Evolutionary conservation across 2,329 filamentous ascomycete genomes (phyloP).

Genomic region (Pseudocercospora vitis): DNA sequence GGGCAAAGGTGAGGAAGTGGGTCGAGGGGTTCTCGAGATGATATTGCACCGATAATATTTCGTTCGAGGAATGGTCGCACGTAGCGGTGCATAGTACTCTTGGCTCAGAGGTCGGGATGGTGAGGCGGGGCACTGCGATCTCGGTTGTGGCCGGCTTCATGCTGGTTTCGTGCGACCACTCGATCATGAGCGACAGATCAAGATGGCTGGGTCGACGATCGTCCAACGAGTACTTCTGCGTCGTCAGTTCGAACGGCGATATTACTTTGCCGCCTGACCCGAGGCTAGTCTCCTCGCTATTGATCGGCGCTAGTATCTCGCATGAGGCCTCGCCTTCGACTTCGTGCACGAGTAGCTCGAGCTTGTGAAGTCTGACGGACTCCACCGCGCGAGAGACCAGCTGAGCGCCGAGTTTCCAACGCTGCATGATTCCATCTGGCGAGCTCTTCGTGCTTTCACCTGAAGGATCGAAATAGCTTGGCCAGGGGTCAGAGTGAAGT

Average conservation of each 20-base stretch:
- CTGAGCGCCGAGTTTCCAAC: constrained; percentile 73
- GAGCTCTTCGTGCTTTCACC: constrained; percentile 33
- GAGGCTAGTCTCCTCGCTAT: constrained; percentile 19
- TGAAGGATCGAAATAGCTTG: constrained; percentile 70
- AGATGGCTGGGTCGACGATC: constrained; percentile 74
- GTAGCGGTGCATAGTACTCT: constrained; percentile 66
- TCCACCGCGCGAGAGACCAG: constrained; percentile 74
- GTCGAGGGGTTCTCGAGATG: constrained; percentile 91
- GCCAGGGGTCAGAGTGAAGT: constrained; percentile 77
- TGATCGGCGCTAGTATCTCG: constrained; percentile 30
- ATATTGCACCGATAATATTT: constrained; percentile 53
- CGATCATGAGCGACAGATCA: constrained; percentile 72
- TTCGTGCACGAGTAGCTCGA: constrained; percentile 62
- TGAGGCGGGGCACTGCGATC: constrained; percentile 75
- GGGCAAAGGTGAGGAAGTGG: constrained; percentile 90
- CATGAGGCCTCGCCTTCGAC: constrained; percentile 65
- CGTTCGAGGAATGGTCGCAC: not conserved
- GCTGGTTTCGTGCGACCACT: constrained; percentile 65
- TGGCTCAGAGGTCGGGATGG: constrained; percentile 79
- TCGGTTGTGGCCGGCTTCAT: constrained; percentile 55
- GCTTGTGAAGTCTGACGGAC: constrained; percentile 60
- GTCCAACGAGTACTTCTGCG: constrained; percentile 76
- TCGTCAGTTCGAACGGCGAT: constrained; percentile 52
- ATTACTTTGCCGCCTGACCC: constrained; percentile 17
- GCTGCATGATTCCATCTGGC: constrained; percentile 68